phyloP scores from a whole-genome alignment of 2,329 filamentous ascomycete genomes.

The Xylaria sp. region DNA sequence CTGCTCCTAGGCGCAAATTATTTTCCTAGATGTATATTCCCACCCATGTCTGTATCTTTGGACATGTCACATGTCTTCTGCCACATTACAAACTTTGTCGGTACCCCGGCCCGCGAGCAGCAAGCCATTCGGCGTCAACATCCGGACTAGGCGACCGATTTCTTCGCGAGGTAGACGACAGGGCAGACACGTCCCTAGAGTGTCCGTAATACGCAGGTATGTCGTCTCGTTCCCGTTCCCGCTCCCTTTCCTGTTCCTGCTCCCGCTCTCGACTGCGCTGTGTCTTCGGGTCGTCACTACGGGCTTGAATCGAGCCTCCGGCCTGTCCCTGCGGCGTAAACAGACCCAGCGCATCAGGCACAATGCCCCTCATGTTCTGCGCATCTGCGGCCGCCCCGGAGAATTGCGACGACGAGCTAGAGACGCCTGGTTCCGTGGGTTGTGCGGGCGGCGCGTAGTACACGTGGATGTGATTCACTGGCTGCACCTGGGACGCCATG shows the following conservation, averaged over 20 bases:
- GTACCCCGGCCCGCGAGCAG: conserved; percentile 21
- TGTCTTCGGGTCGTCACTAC: not conserved
- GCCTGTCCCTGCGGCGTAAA: not conserved
- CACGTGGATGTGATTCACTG: conserved; percentile 28
- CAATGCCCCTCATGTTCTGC: not conserved
- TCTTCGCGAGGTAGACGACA: not conserved
- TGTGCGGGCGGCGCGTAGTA: conserved; percentile 23
- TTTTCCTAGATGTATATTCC: not conserved
- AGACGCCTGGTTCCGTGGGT: not conserved
- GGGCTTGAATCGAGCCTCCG: not conserved
- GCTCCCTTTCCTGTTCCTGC: not conserved
- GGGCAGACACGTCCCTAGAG: not conserved
- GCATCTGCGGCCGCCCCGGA: not conserved
- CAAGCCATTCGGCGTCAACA: conserved; percentile 10
- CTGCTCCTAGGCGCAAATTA: not conserved
- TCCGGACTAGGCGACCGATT: conserved; percentile 7
- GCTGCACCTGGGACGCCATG: conserved; percentile 10
- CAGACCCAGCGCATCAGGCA: conserved; percentile 14
- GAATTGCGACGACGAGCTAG: not conserved
- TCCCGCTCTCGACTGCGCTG: not conserved
- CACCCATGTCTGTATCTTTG: not conserved
- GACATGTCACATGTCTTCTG: not conserved
- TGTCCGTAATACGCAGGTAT: conserved; percentile 12
- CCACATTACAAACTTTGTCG: conserved; percentile 25
- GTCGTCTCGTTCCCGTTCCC: not conserved